Conservation (phyloP, 306 rosid species). For the Pterocarpus macrocarpus region DNA sequence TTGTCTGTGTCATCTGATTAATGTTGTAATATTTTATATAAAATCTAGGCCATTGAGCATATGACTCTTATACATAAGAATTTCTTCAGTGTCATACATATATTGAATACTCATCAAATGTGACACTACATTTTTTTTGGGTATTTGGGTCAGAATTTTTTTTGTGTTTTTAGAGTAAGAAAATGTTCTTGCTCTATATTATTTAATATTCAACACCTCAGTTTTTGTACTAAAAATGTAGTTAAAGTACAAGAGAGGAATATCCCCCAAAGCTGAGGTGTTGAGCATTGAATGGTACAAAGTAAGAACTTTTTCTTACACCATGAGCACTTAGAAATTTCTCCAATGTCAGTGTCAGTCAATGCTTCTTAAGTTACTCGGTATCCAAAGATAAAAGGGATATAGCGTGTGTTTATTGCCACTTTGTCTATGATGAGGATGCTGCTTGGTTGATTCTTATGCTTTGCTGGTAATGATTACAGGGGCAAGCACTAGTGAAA, state of each 20-base stretch:
- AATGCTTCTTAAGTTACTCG: slow-evolving; percentile 35
- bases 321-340: no score
- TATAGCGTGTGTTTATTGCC: not conserved
- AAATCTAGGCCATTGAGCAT: not conserved
- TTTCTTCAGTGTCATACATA: not conserved
- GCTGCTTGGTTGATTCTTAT: slow-evolving; percentile 47
- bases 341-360: slow-evolving; percentile 16
- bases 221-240: not conserved
- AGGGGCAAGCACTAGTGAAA: slow-evolving; percentile 89
- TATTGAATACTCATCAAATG: not conserved
- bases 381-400: slow-evolving; percentile 19
- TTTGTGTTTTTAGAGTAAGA: no score
- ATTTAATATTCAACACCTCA: not conserved
- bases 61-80: slow-evolving; percentile 8
- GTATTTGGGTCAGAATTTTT: not conserved
- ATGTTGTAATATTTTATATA: slow-evolving; percentile 1
- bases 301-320: not conserved
- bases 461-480: slow-evolving; percentile 49
- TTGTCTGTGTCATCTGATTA: slow-evolving; percentile 26
- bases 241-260: not conserved
- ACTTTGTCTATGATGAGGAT: slow-evolving; percentile 22
- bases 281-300: not conserved
- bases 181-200: no score
- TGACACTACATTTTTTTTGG: slow-evolving; percentile 10
- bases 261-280: not conserved